Conservation (phyloP, 441 rosid genomes). For the Populus tomentosa region DNA sequence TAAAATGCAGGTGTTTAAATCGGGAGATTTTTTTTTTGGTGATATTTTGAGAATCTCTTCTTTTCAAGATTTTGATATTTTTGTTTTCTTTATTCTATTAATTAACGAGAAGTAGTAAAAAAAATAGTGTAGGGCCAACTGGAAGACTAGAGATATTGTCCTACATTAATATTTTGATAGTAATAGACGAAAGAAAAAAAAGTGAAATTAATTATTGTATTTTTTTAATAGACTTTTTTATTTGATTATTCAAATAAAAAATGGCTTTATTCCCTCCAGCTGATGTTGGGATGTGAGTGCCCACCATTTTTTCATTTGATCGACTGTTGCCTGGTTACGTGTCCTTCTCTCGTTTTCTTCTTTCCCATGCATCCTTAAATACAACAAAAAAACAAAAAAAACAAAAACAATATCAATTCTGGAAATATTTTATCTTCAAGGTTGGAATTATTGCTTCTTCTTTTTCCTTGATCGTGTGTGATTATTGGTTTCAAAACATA, state of each 20-base stretch:
- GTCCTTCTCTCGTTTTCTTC: not conserved
- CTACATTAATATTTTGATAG: not conserved
- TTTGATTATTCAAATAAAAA: not conserved
- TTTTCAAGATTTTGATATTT: not conserved
- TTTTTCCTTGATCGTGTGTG: no score
- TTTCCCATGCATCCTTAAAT: not conserved
- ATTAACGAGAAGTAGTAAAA: not conserved
- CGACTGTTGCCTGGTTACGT: no score
- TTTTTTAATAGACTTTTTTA: no score
- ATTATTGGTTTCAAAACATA: not conserved
- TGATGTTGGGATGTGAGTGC: not conserved
- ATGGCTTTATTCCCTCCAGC: not conserved
- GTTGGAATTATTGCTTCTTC: not conserved
- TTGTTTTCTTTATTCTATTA: not conserved
- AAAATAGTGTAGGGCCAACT: not conserved
- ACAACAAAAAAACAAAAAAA: no score
- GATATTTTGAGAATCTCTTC: not conserved
- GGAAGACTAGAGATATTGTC: not conserved
- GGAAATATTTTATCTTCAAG: not conserved
- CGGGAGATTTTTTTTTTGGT: no score
- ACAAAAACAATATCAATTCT: not conserved
- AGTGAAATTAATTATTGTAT: not conserved
- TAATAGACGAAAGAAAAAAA: not conserved
- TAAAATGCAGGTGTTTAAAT: no score
- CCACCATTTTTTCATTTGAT: not conserved